Base-by-base conservation (phyloP, 2,329 filamentous ascomycete species). In the Bertia moriformis region DNA sequence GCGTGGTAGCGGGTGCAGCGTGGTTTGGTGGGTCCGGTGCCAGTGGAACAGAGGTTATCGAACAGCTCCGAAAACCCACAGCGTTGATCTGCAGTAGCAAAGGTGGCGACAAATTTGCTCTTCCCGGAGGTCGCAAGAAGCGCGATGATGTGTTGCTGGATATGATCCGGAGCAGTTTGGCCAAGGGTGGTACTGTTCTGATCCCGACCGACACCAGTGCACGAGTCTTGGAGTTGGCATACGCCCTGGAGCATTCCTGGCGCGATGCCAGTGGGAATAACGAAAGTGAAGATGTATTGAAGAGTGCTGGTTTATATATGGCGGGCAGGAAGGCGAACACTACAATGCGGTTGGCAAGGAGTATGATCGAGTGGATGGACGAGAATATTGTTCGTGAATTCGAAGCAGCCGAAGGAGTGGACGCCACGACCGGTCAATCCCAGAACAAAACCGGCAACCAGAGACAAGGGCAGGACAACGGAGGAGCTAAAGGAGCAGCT, bases 331-430 rank as follows among this genome's bases (percentile, higher is more conserved):
- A 86, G 44, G 83, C 85, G 45, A 80, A 84, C 42, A 88, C 86
- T 44, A 93, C 88, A 0, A 83, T 96, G 69, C 73, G 86, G 39
- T 85, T 95, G 47, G 84, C 89, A 18, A 73, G 88, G 47, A 95
- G 89, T 56, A 93, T 98, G 84, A 66, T 98, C 20, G 91, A 98
- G 54, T 98, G 91, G 91, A 96, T 98, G 88, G 88, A 96, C 53
- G 88, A 95, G 51, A 81, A 78, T 42, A 93, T 98, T 42, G 82
- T 93, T 32, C 78, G 87, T 40, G 89, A 96, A 50, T 93, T 94
- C 44, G 88, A 94, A 54, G 77, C 80, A 13, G 67, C 78, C 37
- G 71, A 35, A 35, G 32, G 32, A 14, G 32, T 17, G 15, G 32
- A 35, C 15, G 32, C 10, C 7, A 17, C 15, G 15, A 35, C 32